Percentiles rank a stretch among this genome's conserved stretches.
These are phyloP conservation scores for Petunia axillaris DNA, from an alignment of 257 asterid species.

Conservation along the genomic window DNA sequence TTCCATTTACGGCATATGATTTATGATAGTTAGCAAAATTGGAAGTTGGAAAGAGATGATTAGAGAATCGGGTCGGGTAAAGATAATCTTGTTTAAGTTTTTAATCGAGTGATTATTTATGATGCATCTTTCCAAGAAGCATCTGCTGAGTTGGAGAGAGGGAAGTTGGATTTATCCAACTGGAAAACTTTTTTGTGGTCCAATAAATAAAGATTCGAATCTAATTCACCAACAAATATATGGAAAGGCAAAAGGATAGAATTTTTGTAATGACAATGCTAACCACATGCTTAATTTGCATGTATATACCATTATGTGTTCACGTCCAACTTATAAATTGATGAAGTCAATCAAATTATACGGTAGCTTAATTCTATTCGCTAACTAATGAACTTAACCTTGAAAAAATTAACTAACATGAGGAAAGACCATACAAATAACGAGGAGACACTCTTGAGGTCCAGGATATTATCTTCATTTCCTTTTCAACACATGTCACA, in stretches of 20 bases:
- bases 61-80: constrained; percentile 2
- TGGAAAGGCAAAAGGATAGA: constrained; percentile 41
- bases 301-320: background rate
- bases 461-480: constrained; percentile 36
- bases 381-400: background rate
- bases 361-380: background rate
- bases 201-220: constrained; percentile 45
- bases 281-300: constrained; percentile 16
- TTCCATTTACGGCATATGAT: background rate
- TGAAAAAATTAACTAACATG: background rate
- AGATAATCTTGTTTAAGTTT: constrained; percentile 42
- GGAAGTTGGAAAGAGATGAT: background rate
- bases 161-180: constrained; percentile 69
- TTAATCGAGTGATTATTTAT: constrained; percentile 28
- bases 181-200: constrained; percentile 54
- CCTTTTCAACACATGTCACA: constrained; percentile 29
- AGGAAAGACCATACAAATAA: background rate
- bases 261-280: constrained; percentile 37
- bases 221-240: constrained; percentile 32
- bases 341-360: background rate
- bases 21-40: background rate
- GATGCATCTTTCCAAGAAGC: constrained; percentile 50
- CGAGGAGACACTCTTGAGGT: constrained; percentile 30
- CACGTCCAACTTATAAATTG: background rate
- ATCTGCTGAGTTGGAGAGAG: constrained; percentile 76